Percentiles rank a stretch among this genome's conserved stretches.
Conservation (phyloP, 2,329 filamentous ascomycete genomes). For the Daldinia sp. region DNA sequence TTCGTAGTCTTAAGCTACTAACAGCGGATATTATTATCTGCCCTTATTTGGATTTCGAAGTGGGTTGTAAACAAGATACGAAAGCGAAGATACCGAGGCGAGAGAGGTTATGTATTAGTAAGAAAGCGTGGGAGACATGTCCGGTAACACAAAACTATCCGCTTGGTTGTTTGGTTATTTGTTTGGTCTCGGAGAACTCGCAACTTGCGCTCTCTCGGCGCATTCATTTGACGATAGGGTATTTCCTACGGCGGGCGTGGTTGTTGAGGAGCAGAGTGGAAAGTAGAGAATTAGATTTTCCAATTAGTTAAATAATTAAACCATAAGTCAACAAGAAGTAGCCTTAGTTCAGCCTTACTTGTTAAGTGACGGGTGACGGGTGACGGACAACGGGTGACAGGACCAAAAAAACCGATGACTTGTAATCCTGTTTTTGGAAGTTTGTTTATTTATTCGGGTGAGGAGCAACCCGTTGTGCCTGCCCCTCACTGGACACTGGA, state of each 20-base stretch:
- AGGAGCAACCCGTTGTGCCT: constrained; percentile 37
- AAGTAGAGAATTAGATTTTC: constrained; percentile 32
- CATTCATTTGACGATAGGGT: constrained; percentile 45
- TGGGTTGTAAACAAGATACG: constrained; percentile 11
- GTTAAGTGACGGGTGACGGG: constrained; percentile 13
- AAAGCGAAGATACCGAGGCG: constrained; percentile 8
- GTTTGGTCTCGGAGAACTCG: constrained; percentile 30
- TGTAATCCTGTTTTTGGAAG: constrained; percentile 50
- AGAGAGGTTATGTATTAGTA: constrained; percentile 20
- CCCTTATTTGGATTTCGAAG: constrained; percentile 13
- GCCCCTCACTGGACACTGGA: constrained; percentile 20
- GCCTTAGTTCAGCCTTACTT: constrained; percentile 45
- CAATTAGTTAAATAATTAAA: constrained; percentile 34
- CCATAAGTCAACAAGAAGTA: constrained; percentile 37
- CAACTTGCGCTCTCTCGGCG: constrained; percentile 40
- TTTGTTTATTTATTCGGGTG: constrained; percentile 55
- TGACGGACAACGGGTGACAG: constrained; percentile 27
- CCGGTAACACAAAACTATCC: constrained; percentile 25
- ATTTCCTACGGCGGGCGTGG: constrained; percentile 36
- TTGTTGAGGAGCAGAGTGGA: constrained; percentile 14
- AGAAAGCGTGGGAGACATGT: constrained; percentile 21
- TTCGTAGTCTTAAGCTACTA: constrained; percentile 11
- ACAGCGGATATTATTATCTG: constrained; percentile 13
- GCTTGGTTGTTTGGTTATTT: constrained; percentile 12
- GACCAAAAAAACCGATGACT: constrained; percentile 32